These are phyloP conservation scores for Phaeosphaeriaceae sp. DNA, from an alignment of 2,329 filamentous ascomycete species.

Conservation along the genomic window DNA sequence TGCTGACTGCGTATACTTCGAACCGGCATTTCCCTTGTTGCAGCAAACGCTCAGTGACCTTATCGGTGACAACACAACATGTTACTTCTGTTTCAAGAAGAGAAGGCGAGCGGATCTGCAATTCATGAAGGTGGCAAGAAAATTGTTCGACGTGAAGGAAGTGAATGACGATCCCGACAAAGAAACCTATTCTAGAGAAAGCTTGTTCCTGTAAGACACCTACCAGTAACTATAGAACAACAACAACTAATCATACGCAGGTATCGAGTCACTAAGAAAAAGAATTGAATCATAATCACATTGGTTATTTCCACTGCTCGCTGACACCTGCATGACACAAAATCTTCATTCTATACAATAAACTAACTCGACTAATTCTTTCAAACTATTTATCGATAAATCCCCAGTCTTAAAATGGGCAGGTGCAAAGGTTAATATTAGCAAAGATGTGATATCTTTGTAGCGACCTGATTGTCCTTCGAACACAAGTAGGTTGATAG, in stretches of 20 bases:
- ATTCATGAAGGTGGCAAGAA: constrained; percentile 59
- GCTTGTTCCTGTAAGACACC: constrained; percentile 55
- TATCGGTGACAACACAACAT: constrained; percentile 68
- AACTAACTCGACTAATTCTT: too few species aligned
- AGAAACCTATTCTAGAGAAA: constrained; percentile 54
- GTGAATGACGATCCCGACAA: constrained; percentile 58
- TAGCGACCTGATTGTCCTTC: too few species aligned
- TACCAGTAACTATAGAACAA: too few species aligned
- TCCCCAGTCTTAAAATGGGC: too few species aligned
- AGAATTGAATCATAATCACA: neutral
- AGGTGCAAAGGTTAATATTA: too few species aligned
- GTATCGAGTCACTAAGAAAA: constrained; percentile 31
- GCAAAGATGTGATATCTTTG: too few species aligned
- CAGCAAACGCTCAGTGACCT: constrained; percentile 78
- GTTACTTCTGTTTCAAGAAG: constrained; percentile 95
- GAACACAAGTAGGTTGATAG: too few species aligned
- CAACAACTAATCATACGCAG: constrained; percentile 8
- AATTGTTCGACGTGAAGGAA: constrained; percentile 56
- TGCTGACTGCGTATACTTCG: constrained; percentile 96
- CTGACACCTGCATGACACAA: too few species aligned
- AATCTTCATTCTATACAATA: too few species aligned
- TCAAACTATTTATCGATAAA: too few species aligned
- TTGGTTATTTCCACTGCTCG: too few species aligned
- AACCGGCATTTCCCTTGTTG: constrained; percentile 90
- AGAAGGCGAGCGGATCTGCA: constrained; percentile 71